Evolutionary conservation across 2,329 filamentous ascomycete genomes (phyloP).

Genomic region (Tetracladium maxilliforme): DNA sequence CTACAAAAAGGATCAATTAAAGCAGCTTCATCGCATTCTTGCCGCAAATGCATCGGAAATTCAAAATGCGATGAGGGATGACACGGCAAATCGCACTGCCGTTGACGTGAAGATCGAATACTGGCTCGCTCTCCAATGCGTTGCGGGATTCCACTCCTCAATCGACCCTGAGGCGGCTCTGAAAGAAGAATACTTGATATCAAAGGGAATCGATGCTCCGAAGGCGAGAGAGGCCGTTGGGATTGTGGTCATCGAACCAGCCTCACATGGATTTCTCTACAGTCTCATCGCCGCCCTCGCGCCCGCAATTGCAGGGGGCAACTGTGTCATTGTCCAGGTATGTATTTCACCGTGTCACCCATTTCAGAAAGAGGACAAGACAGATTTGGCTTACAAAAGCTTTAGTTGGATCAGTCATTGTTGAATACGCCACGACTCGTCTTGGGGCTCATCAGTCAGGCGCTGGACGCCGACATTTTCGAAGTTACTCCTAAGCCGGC

Average conservation of each 20-base stretch:
- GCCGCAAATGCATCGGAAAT: slow-evolving; percentile 18
- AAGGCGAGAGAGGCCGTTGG: slow-evolving; percentile 19
- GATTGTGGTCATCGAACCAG: slow-evolving; percentile 30
- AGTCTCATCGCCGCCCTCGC: slow-evolving; percentile 25
- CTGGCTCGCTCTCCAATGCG: slow-evolving; percentile 19
- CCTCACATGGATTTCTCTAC: slow-evolving; percentile 30
- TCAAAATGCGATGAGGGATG: slow-evolving; percentile 22
- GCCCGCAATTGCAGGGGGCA: slow-evolving; percentile 32
- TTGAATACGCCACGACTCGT: too few species aligned
- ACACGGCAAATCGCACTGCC: slow-evolving; percentile 16
- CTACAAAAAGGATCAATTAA: slow-evolving; percentile 28
- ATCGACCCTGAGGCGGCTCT: slow-evolving; percentile 21
- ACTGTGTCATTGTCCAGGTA: slow-evolving; percentile 33
- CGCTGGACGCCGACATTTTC: too few species aligned
- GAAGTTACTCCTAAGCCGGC: too few species aligned
- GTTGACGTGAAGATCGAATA: slow-evolving; percentile 25
- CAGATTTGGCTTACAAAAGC: too few species aligned
- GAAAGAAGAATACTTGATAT: slow-evolving; percentile 24
- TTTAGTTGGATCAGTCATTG: too few species aligned
- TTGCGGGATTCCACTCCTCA: slow-evolving; percentile 21
- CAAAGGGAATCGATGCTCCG: slow-evolving; percentile 20
- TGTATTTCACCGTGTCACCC: slow-evolving; percentile 3
- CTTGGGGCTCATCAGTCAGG: too few species aligned
- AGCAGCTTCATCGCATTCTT: slow-evolving; percentile 22
- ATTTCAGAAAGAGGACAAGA: slow-evolving; percentile 1